phyloP scores from a whole-genome alignment of 352 stramenopile species.

The Phytophthora litchii region DNA sequence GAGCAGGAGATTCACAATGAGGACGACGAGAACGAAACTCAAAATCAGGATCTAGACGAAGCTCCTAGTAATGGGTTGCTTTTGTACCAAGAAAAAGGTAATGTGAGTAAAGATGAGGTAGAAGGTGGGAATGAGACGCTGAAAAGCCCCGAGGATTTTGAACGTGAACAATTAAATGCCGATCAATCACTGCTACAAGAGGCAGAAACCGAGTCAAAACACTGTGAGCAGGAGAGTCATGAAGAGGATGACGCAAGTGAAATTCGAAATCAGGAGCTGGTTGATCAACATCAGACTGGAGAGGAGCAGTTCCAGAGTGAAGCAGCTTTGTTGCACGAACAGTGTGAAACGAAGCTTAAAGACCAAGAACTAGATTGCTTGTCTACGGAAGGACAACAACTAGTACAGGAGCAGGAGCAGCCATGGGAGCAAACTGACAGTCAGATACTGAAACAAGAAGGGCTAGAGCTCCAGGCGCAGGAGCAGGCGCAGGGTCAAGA shows the following conservation, averaged over 20 bases:
- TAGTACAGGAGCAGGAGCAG: background rate
- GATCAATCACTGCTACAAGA: conserved; percentile 4
- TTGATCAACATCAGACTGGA: background rate
- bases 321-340: background rate
- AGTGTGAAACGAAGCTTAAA: conserved; percentile 5
- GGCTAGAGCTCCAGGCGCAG: background rate
- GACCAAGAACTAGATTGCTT: background rate
- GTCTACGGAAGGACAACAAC: background rate
- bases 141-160: background rate
- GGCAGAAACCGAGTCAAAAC: background rate
- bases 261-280: background rate
- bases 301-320: background rate
- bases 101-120: background rate
- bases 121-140: background rate
- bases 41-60: background rate
- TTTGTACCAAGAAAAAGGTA: background rate
- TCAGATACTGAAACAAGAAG: conserved; percentile 1
- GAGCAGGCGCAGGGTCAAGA: conserved; percentile 1
- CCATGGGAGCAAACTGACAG: background rate
- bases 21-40: background rate
- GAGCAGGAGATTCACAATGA: background rate
- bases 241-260: background rate
- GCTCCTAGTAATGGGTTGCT: background rate
- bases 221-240: background rate
- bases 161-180: background rate